Evolutionary conservation across 345 rosid genomes (phyloP), one percentile per base, ranked within the genome.

Genomic region (Eucalyptus melliodora): DNA sequence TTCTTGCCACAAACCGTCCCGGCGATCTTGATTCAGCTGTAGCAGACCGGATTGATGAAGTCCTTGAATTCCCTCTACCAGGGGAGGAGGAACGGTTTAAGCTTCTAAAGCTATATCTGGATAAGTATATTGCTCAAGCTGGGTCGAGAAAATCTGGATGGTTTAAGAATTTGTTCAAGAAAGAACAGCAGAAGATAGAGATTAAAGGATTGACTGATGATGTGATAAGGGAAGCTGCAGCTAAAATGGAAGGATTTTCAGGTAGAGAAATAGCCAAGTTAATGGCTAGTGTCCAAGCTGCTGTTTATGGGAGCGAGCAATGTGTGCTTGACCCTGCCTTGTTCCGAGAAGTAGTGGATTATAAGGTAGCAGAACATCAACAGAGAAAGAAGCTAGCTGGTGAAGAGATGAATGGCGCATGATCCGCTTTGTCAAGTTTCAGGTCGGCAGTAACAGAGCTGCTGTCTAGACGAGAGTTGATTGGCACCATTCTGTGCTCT

Each of bases 1-100:
- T 97, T 40, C 99, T 98, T 26, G 99, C 99, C 60, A 98, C 99
- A 87, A 98, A 98, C 91, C 95, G 98, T 45, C 99, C 99, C n/a
- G 98, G 99, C 87, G 99, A 97, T 93, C 98, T 98, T 56, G 99
- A 98, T 93, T 96, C 98, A 87, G 99, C 99, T 56, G 97, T 97
- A 87, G 94, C 98, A 60, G 98, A 98, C 89, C 96, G 99, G 77
- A 94, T 98, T 7, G 99, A 98, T 88, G 99, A 97, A 92, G 96
- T 95, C 87, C 95, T 98, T 16, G 99, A 96, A 89, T 98, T 98
- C 88, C 99, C 98, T 47, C 92, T 96, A 59, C 99, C 99, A 8
- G 95, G 97, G 89, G 93, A 95, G 90, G 97, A 93, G 81, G 99
- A 98, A 89, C 97, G 98, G 47, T 94, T 96, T 91, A 94, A 98